Percentiles rank a stretch among this genome's conserved stretches.
These are phyloP conservation scores for Gillenia trifoliata DNA, from an alignment of 306 rosid species.

Conservation along the genomic window DNA sequence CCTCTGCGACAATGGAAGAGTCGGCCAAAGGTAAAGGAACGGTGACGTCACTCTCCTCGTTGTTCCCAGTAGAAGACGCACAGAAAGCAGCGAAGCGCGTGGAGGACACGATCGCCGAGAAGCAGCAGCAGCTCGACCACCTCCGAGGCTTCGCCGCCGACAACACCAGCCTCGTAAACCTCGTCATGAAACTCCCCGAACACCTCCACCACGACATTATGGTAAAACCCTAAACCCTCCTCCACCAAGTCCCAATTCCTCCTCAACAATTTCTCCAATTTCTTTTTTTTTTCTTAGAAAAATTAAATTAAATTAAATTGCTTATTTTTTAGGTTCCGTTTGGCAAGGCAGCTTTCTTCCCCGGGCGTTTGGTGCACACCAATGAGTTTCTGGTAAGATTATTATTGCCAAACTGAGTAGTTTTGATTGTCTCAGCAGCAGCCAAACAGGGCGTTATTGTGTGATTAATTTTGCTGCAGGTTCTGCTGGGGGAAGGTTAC, in stretches of 20 bases:
- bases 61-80: conserved; percentile 53
- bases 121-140: conserved; percentile 35
- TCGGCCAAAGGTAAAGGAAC: conserved; percentile 54
- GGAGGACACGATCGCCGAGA: conserved; percentile 43
- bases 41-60: conserved; percentile 57
- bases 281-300: not conserved
- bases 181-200: conserved; percentile 73
- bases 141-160: conserved; percentile 57
- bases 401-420: not conserved
- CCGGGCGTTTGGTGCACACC: conserved; percentile 86
- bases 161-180: conserved; percentile 61
- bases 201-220: conserved; percentile 74
- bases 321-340: conserved; percentile 62
- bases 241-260: not conserved
- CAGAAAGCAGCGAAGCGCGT: conserved; percentile 60
- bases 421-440: not conserved
- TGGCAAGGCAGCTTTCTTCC: conserved; percentile 93
- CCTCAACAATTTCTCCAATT: not conserved
- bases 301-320: not conserved
- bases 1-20: conserved; percentile 17
- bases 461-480: conserved; percentile 32
- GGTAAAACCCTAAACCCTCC: conserved; percentile 28
- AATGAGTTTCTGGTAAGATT: conserved; percentile 69
- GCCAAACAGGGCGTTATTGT: not conserved
- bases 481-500: conserved; percentile 86